Evolutionary conservation across 1,284 basidiomycete species (phyloP).

Genomic region (Pseudomicrostroma phylloplanum): DNA sequence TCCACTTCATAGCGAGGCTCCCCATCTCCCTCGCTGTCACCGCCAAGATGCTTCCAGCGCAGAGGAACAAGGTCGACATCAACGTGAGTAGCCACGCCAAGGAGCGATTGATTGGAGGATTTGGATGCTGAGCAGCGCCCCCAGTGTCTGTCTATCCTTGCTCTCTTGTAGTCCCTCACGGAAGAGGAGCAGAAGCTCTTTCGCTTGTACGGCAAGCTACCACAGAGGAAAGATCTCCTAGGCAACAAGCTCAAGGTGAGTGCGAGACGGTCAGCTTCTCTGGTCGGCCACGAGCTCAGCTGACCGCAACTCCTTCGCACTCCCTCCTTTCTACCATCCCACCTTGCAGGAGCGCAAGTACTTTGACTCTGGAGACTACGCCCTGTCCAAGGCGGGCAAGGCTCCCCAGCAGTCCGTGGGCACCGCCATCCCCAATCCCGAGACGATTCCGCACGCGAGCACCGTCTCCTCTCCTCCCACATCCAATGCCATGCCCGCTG

Average conservation of each 20-base stretch:
- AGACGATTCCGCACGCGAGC: slow-evolving; percentile 55
- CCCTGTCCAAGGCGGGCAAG: slow-evolving; percentile 86
- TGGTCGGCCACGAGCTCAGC: neutral
- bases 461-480: slow-evolving; percentile 27
- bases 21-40: neutral
- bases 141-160: neutral
- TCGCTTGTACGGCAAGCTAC: slow-evolving; percentile 87
- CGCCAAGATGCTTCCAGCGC: slow-evolving; percentile 66
- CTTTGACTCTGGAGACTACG: slow-evolving; percentile 96
- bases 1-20: neutral
- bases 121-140: slow-evolving; percentile 1
- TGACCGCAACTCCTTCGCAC: slow-evolving; percentile 4
- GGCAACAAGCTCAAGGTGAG: slow-evolving; percentile 88
- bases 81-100: slow-evolving; percentile 58
- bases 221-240: slow-evolving; percentile 82
- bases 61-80: slow-evolving; percentile 84
- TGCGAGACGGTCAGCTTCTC: slow-evolving; percentile 9
- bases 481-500: slow-evolving; percentile 1
- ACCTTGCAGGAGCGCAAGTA: slow-evolving; percentile 79
- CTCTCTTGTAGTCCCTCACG: slow-evolving; percentile 63
- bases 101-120: neutral
- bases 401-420: slow-evolving; percentile 79
- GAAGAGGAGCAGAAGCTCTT: slow-evolving; percentile 92
- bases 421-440: slow-evolving; percentile 87
- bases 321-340: neutral